Conservation (phyloP, 306 rosid species). For the Vicia sativa region DNA sequence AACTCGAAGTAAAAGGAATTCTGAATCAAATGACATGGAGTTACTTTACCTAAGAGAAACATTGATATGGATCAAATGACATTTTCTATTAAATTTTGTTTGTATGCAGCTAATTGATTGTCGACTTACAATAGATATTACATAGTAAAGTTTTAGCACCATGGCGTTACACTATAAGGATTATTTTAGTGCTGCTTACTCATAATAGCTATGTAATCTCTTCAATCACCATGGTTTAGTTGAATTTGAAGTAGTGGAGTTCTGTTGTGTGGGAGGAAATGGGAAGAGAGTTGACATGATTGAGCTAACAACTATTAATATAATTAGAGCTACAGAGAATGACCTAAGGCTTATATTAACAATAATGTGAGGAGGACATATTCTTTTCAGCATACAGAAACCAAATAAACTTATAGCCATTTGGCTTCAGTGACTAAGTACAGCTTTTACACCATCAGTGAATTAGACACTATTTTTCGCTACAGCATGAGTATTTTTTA, state of each 20-base stretch:
- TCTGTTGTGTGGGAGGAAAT: too few relatives aligned
- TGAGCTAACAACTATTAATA: neutral
- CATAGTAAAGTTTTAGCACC: neutral
- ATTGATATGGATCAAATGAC: neutral
- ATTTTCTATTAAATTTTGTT: neutral
- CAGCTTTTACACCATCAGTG: neutral
- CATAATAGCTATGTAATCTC: neutral
- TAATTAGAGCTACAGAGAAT: neutral
- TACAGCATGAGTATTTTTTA: too few relatives aligned
- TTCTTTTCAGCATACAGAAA: neutral
- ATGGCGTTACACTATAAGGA: neutral
- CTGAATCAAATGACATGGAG: neutral
- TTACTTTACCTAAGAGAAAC: neutral
- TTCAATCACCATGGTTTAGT: neutral
- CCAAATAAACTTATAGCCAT: neutral
- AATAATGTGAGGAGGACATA: neutral
- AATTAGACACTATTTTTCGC: too few relatives aligned
- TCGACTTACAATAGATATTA: neutral
- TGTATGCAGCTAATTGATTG: neutral
- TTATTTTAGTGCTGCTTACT: slow-evolving; percentile 2
- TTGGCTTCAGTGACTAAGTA: neutral
- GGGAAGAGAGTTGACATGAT: too few relatives aligned
- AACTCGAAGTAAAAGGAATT: slow-evolving; percentile 25
- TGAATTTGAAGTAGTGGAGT: neutral
- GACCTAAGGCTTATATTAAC: neutral